Percentiles rank a stretch among this genome's conserved stretches.
phyloP scores from a whole-genome alignment of 495 filamentous ascomycete species.

The Aspergillus mulundensis region DNA sequence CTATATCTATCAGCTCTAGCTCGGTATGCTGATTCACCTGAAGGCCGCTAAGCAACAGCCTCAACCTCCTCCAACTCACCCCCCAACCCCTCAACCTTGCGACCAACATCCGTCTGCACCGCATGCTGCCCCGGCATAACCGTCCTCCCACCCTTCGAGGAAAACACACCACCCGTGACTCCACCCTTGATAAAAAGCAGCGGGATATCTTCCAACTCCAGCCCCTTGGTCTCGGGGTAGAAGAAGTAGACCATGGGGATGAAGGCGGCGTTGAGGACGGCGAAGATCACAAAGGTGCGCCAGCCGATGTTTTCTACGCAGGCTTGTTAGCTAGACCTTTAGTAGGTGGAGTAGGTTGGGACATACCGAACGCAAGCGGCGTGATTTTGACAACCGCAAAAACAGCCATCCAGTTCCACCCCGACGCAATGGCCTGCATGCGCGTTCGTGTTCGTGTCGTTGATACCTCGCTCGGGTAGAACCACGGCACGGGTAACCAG shows the following conservation, averaged over 20 bases:
- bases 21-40: too few species aligned
- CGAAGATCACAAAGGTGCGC: slow-evolving; percentile 64
- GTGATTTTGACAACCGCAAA: slow-evolving; percentile 59
- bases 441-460: slow-evolving; percentile 34
- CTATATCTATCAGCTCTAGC: too few species aligned
- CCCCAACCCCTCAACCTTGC: slow-evolving; percentile 13
- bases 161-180: slow-evolving; percentile 34
- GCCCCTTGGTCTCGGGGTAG: slow-evolving; percentile 61
- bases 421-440: slow-evolving; percentile 37
- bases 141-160: slow-evolving; percentile 25
- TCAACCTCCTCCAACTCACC: slow-evolving; percentile 14
- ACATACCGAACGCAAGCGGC: slow-evolving; percentile 42
- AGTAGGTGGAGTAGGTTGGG: too few species aligned
- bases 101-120: slow-evolving; percentile 14
- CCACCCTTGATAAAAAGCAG: slow-evolving; percentile 43
- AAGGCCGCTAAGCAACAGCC: slow-evolving; percentile 5
- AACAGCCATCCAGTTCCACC: slow-evolving; percentile 49
- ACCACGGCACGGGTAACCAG: slow-evolving; percentile 47
- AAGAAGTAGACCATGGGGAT: slow-evolving; percentile 62
- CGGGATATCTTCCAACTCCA: slow-evolving; percentile 74
- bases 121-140: slow-evolving; percentile 22
- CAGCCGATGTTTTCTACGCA: slow-evolving; percentile 53
- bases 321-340: not conserved
- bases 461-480: slow-evolving; percentile 67
- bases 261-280: slow-evolving; percentile 52